Base-by-base conservation (phyloP, 345 rosid species). In the Stellera chamaejasme region DNA sequence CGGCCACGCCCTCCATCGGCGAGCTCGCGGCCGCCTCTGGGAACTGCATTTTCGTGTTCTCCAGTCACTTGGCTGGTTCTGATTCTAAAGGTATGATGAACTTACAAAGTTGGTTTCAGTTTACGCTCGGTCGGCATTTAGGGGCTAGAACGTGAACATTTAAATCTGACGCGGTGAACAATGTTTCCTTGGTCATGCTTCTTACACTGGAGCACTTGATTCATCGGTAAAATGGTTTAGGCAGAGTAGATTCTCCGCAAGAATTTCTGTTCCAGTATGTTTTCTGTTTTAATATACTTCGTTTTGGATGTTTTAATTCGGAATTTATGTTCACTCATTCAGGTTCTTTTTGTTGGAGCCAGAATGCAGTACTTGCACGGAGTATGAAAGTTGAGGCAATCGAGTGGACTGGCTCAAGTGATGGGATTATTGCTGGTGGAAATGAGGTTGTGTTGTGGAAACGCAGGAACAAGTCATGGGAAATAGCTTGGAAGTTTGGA, bases 321-420 rank as follows among this genome's bases (percentile, higher is more conserved):
- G 59, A 60, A 66, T 68, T 66, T 62, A 26, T 10, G 71, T 77
- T 70, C 52, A 74, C 80, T 72, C 76, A 79, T 83, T 82, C 98
- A 91, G 96, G 96, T 83, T 91, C 95, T 83, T 85, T 91, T 85
- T 82, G 83, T 85, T 91, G 98, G 96, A 82, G 96, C 79, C 96
- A 85, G 96, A 85, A 76, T 80, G 84, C 83, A 52, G 75, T 80
- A 56, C 88, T 91, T 67, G 61, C 74, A 71, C 96, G 85, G 61
- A 75, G 71, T 50, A 64, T 84, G 32, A 80, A 77, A 56, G 92
- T 88, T 66, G 91, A 88, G 70, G 98, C 85, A 4, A 69, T 91
- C 59, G 66, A 70, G 62, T 91, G 98, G 98, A 79, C 98, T 3
- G 81, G 79, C 41, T 88, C 95, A 6, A 92, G 92, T 54, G 96